Base-by-base conservation (phyloP, 140 eudicot species). In the Flaveria floridana region DNA sequence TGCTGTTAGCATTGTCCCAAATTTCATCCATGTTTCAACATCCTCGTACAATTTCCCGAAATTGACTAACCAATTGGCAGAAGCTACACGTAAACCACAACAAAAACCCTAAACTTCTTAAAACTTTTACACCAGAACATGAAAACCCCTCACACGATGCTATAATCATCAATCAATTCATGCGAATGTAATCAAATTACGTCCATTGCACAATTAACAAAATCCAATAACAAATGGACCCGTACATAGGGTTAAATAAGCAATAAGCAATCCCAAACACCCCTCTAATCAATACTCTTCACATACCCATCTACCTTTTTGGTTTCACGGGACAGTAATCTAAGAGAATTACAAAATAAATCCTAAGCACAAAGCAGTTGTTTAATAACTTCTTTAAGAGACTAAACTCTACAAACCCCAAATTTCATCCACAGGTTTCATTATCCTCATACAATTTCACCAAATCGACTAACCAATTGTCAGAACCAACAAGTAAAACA, bases 1-100 rank as follows among this genome's bases (percentile, higher is more conserved):
- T n/a, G 63, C 48, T 63, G 26, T 37, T 62, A 62, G 46, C 48
- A 74, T 47, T 63, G 50, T 74, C 34, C 34, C 23, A 41, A 50
- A 28, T 25, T 15, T 5, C 42, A 73, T 41, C 69, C 55, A 37
- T 42, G 20, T 2, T 56, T 4, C 55, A 39, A 13, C 3, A 44
- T 23, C 44, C 46, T 61, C 18, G 26, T 30, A 30, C 37, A 15
- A 28, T 28, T 62, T 62, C 68, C 16, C 48, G 2, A 65, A 66
- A 66, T 14, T 39, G 30, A 19, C 47, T 39, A 66, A 41, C 16
- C 10, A 66, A 37, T 41, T 30, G 13, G 16, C 71, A 39, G 15
- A 37, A 66, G 6, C 71, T 15, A 41, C n/a, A 62, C 41, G 18
- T 2, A n/a, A 65, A 65, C 13, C 6, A 65, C 18, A 19, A 6